A percentile compares a stretch with the other conserved stretches of the same genome.
phyloP scores from a whole-genome alignment of 768 basidiomycete species.

The Termitomyces heimii region DNA sequence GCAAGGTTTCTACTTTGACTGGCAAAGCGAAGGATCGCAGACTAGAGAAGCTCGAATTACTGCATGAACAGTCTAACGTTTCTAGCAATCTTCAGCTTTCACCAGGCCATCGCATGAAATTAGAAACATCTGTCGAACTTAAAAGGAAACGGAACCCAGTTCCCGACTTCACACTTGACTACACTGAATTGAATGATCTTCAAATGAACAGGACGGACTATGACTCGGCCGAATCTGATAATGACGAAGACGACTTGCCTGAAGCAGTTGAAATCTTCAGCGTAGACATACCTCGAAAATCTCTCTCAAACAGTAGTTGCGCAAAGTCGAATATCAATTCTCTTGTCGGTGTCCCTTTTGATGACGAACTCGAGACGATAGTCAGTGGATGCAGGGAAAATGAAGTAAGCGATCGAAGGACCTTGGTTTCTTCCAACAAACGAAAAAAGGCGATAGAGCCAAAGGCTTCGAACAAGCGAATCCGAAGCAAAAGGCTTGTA shows the following conservation, averaged over 20 bases:
- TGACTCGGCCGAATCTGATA: constrained; percentile 23
- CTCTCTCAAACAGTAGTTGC: constrained; percentile 30
- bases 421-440: not conserved
- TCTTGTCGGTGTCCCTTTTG: constrained; percentile 30
- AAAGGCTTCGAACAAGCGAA: not conserved
- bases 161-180: constrained; percentile 46
- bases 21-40: constrained; percentile 17
- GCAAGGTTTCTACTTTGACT: constrained; percentile 14
- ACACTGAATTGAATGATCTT: constrained; percentile 33
- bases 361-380: constrained; percentile 9
- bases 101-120: constrained; percentile 39
- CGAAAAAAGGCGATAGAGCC: not conserved
- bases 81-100: constrained; percentile 28
- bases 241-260: constrained; percentile 42
- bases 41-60: constrained; percentile 33
- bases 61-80: constrained; percentile 39
- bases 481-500: not conserved
- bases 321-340: constrained; percentile 38
- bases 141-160: constrained; percentile 23
- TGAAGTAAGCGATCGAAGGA: not conserved
- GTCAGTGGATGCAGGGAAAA: not conserved
- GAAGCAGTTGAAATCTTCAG: constrained; percentile 27
- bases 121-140: constrained; percentile 22
- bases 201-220: constrained; percentile 11
- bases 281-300: constrained; percentile 1